Evolutionary conservation across 306 rosid species (phyloP).

Genomic region (Macrotyloma uniflorum): DNA sequence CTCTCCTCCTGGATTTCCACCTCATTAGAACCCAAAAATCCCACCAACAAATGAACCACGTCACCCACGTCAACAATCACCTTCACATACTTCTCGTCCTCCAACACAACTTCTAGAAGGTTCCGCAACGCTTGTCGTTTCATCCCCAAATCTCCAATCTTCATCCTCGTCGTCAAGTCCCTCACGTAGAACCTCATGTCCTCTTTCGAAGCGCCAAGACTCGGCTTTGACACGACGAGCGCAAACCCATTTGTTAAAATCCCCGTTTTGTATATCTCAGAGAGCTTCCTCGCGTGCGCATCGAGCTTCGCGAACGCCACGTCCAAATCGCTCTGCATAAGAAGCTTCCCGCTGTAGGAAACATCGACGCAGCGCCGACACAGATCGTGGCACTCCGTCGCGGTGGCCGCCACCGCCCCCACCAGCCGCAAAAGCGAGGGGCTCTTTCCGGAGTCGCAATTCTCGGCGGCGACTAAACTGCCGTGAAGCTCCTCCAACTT

Average conservation of each 20-base stretch:
- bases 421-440: slow-evolving; percentile 48
- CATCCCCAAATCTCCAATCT: slow-evolving; percentile 80
- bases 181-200: slow-evolving; percentile 84
- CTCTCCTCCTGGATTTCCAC: slow-evolving; percentile 69
- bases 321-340: slow-evolving; percentile 96
- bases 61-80: slow-evolving; percentile 66
- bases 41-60: slow-evolving; percentile 56
- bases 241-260: slow-evolving; percentile 65
- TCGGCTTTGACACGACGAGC: slow-evolving; percentile 76
- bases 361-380: slow-evolving; percentile 83
- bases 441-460: slow-evolving; percentile 57
- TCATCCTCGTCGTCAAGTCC: slow-evolving; percentile 81
- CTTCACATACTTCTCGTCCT: slow-evolving; percentile 79
- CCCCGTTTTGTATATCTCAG: slow-evolving; percentile 67
- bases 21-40: slow-evolving; percentile 65
- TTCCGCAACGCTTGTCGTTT: slow-evolving; percentile 64
- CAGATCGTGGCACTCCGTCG: slow-evolving; percentile 67
- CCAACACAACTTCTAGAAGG: slow-evolving; percentile 60
- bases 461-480: slow-evolving; percentile 64
- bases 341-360: slow-evolving; percentile 88
- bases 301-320: slow-evolving; percentile 61
- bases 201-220: slow-evolving; percentile 72
- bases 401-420: slow-evolving; percentile 41
- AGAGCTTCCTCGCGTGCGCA: slow-evolving; percentile 55
- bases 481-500: slow-evolving; percentile 79